Evolutionary conservation across 164 flowering plant genomes (phyloP), one percentile per base, ranked within the genome.

Genomic region (Cinnamomum chago): DNA sequence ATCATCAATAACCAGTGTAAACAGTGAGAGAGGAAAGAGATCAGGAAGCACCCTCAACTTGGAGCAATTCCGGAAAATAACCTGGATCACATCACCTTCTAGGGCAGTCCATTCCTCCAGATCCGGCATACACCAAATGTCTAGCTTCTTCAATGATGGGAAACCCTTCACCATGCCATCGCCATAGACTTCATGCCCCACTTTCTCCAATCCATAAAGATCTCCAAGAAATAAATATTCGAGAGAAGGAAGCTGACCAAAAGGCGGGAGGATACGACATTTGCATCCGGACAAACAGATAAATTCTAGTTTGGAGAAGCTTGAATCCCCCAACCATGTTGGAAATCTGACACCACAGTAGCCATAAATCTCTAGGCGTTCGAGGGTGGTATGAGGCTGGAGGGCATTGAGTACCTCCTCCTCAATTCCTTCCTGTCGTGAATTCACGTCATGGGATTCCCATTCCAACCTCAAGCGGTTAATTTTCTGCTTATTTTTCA

Each of bases 361-460:
- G 24, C 27, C 18, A 23, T 3, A 3, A 12, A 74, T 64, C 3
- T 35, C 10, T 9, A 77, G 40, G 5, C 10, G 0, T 3, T 51
- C 50, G 40, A n/a, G 51, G 55, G 62, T 67, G 13, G 13, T 25
- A n/a, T 72, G 62, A 10, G 79, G 79, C 13, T 72, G 50, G 18
- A 77, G 69, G 22, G 40, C 65, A 72, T 72, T 69, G n/a, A 73
- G 68, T n/a, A 77, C 72, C 28, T 72, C 68, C 25, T 66, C 58
- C 47, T 40, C 11, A 6, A 7, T 40, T 5, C 2, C 11, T 1
- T 7, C 23, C 7, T 1, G 13, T 33, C 25, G 24, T 9, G 25
- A 12, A 3, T 20, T 33, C 47, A 5, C 47, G 47, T 7, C 47
- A 40, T 40, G 10, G 1, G 1, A 14, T 17, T 14, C 55, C 76